Base-by-base conservation (phyloP, 176 grass and related monocot species). In the Lolium perenne region DNA sequence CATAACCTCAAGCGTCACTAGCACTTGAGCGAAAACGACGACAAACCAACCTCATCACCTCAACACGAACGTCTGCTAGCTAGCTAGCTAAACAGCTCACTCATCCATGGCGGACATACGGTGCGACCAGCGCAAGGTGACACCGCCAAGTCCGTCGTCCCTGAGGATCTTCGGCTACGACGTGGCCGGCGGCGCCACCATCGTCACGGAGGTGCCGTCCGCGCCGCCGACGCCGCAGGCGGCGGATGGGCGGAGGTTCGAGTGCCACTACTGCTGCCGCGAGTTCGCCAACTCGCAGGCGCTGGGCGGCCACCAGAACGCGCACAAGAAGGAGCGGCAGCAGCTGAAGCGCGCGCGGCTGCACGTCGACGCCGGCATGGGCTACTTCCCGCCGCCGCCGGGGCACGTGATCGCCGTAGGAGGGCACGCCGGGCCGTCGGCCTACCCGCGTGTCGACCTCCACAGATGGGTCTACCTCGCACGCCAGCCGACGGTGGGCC, bases 211-310 rank as follows among this genome's bases (percentile, higher is more conserved):
- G 0, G 73, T 40, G 16, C 22, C 67, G 55, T 38, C 54, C 5
- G 16, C 63, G 11, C 48, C 21, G 67, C 35, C 25, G 38, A 63
- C 60, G 7, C 77, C 1, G 3, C 20, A 6, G 66, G 68, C 43
- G 21, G 71, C 43, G 21, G 71, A 74, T 14, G 17, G 32, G 65
- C 65, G 97, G 49, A 86, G 90, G 88, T 99, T 93, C 83, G 94
- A 99, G 94, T 99, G 97, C 87, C 97, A 99, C 83, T 99, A 99
- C 89, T 99, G 97, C 92, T 94, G 85, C 92, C 97, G 97, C 80
- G 94, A 97, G 94, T 99, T 99, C 80, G 92, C 97, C 67, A 99
- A 99, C 85, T 99, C 97, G 65, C 97, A 99, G 91, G 97, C 97
- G 21, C 82, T 99, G 10, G 97, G 97, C 26, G 97, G 97, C n/a